These are phyloP conservation scores for Ogataea wickerhamii DNA, from an alignment of 805 yeast genomes.

Conservation along the genomic window DNA sequence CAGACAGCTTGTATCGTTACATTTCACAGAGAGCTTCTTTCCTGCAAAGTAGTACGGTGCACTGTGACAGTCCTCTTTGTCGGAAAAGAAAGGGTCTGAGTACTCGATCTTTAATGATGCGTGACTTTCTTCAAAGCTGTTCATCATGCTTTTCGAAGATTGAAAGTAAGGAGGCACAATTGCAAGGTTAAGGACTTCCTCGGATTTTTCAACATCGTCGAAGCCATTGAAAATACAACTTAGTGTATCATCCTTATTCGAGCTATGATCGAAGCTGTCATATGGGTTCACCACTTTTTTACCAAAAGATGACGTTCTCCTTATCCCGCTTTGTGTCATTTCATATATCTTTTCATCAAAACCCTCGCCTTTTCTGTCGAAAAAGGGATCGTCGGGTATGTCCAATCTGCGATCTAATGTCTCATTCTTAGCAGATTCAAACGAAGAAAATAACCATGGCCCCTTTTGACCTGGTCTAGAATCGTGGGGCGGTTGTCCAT, in stretches of 20 bases:
- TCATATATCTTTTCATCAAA: constrained; percentile 12
- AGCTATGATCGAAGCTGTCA: not conserved
- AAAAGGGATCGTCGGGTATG: no score
- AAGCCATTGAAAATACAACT: not conserved
- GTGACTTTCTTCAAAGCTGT: constrained; percentile 35
- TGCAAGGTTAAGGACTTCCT: constrained; percentile 9
- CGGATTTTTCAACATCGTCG: constrained; percentile 3
- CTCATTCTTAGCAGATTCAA: no score
- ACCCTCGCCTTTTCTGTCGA: constrained; percentile 6
- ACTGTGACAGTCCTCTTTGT: constrained; percentile 46
- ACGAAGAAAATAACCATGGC: no score
- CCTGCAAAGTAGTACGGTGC: constrained; percentile 67
- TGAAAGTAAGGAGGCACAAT: constrained; percentile 18
- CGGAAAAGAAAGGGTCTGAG: constrained; percentile 60
- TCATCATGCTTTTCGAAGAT: constrained; percentile 18
- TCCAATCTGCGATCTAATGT: no score
- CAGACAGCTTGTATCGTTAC: constrained; percentile 33
- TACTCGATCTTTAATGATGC: constrained; percentile 54
- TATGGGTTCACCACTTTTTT: not conserved
- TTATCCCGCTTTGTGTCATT: constrained; percentile 14
- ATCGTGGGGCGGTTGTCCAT: no score
- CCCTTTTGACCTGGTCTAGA: no score
- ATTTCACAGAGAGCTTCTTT: constrained; percentile 48
- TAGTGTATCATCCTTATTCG: not conserved
- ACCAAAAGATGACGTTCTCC: not conserved